Conservation (phyloP, 352 stramenopile species). For the Ophiocytium majus region DNA sequence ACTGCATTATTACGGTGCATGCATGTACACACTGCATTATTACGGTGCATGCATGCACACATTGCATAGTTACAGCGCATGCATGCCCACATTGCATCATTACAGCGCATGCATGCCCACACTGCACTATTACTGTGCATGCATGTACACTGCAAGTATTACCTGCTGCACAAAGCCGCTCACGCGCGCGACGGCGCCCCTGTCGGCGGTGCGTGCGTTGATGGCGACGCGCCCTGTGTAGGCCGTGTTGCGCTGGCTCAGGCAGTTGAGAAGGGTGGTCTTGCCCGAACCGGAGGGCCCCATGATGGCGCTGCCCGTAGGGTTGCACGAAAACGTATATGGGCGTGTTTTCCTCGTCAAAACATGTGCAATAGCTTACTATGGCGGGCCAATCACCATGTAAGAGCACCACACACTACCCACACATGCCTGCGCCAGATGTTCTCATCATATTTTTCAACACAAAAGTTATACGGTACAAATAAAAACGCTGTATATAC, state of each 20-base stretch:
- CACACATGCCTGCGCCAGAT: neutral
- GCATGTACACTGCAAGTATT: conserved; percentile 21
- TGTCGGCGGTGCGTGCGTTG: conserved; percentile 33
- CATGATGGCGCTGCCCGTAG: conserved; percentile 46
- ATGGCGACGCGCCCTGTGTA: conserved; percentile 25
- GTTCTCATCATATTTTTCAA: neutral
- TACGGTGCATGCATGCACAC: too few relatives aligned
- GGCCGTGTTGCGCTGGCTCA: conserved; percentile 51
- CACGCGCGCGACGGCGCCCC: conserved; percentile 31
- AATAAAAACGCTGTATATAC: too few relatives aligned
- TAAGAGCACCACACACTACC: neutral
- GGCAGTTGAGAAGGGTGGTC: conserved; percentile 55
- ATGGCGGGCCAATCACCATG: neutral
- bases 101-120: too few relatives aligned
- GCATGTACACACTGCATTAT: too few relatives aligned
- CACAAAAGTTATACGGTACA: neutral
- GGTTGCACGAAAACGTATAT: neutral
- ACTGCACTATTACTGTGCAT: too few relatives aligned
- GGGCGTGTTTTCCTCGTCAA: neutral
- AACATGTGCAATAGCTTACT: neutral
- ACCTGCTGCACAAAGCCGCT: conserved; percentile 51
- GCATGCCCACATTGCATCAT: too few relatives aligned
- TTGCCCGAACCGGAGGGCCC: conserved; percentile 53
- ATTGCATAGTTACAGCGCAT: too few relatives aligned
- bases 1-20: too few relatives aligned